Evolutionary conservation across 176 grass and related monocot species (phyloP).

Genomic region (Aegilops tauschii): DNA sequence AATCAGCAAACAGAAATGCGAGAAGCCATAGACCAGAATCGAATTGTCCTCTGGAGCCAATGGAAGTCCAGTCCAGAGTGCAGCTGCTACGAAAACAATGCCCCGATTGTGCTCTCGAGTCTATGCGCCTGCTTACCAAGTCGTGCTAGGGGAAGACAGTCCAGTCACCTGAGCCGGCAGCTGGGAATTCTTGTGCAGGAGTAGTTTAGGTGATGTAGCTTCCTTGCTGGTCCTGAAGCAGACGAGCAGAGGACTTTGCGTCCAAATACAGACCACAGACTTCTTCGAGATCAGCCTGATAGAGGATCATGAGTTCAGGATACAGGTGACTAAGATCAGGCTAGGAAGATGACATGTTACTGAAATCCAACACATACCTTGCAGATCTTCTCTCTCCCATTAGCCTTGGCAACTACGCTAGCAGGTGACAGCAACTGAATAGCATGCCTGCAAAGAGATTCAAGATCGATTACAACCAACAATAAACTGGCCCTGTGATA

Average conservation of each 20-base stretch:
- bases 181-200: background rate
- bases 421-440: constrained; percentile 90
- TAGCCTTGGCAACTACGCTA: constrained; percentile 68
- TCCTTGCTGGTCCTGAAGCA: constrained; percentile 94
- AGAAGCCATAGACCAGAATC: constrained; percentile 11
- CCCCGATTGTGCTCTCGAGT: background rate
- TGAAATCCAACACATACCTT: constrained; percentile 52
- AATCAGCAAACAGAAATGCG: constrained; percentile 20
- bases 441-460: constrained; percentile 59
- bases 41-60: background rate
- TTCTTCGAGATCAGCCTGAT: constrained; percentile 82
- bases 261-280: constrained; percentile 74
- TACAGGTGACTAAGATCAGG: background rate
- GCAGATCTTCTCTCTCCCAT: constrained; percentile 92
- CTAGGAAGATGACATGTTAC: background rate
- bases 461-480: background rate
- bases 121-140: background rate
- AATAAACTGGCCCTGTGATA: background rate
- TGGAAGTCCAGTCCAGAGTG: background rate
- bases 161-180: background rate
- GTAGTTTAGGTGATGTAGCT: constrained; percentile 75
- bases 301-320: constrained; percentile 18
- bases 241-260: constrained; percentile 82
- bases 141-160: background rate
- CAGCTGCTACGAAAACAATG: background rate